Percentiles rank a stretch among this genome's conserved stretches.
Conservation (phyloP, 805 yeast genomes). For the Helenozyma baotianmanensis region DNA sequence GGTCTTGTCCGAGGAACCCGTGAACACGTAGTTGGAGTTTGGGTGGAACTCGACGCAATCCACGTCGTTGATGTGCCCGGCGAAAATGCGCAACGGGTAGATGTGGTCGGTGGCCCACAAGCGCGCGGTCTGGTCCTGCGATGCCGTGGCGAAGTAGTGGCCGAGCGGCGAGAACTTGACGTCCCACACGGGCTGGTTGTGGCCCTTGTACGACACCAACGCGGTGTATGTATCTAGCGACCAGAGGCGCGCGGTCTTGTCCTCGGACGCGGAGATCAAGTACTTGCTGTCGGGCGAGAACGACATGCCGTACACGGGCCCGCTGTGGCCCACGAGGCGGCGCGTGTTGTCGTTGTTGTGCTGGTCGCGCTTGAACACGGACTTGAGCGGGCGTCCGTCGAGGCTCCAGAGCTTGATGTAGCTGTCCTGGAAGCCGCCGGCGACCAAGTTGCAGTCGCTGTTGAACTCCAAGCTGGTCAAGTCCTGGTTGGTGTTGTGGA, state of each 20-base stretch:
- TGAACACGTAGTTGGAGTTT: slow-evolving; percentile 87
- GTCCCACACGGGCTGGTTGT: slow-evolving; percentile 96
- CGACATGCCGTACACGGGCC: slow-evolving; percentile 85
- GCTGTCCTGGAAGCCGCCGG: slow-evolving; percentile 93
- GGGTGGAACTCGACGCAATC: slow-evolving; percentile 96
- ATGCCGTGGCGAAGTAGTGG: slow-evolving; percentile 96
- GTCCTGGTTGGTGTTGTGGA: slow-evolving; percentile 89
- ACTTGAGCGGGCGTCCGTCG: slow-evolving; percentile 80
- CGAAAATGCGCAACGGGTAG: slow-evolving; percentile 91
- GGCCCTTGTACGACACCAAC: slow-evolving; percentile 92
- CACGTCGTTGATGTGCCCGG: slow-evolving; percentile 95
- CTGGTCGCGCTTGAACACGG: slow-evolving; percentile 53
- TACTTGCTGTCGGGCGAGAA: slow-evolving; percentile 88
- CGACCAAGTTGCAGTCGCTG: slow-evolving; percentile 79
- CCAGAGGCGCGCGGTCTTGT: slow-evolving; percentile 90
- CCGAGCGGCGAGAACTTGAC: slow-evolving; percentile 92
- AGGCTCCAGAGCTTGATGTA: slow-evolving; percentile 88
- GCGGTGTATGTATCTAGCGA: slow-evolving; percentile 86
- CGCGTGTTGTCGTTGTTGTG: slow-evolving; percentile 45
- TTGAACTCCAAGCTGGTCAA: slow-evolving; percentile 85
- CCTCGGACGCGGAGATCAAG: slow-evolving; percentile 81
- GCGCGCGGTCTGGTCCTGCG: slow-evolving; percentile 96
- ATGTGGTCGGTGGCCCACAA: slow-evolving; percentile 98
- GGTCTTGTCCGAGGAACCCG: slow-evolving; percentile 94
- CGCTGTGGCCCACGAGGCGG: slow-evolving; percentile 84